phyloP scores from a whole-genome alignment of 306 rosid genomes.

The Cucumis cinereus region DNA sequence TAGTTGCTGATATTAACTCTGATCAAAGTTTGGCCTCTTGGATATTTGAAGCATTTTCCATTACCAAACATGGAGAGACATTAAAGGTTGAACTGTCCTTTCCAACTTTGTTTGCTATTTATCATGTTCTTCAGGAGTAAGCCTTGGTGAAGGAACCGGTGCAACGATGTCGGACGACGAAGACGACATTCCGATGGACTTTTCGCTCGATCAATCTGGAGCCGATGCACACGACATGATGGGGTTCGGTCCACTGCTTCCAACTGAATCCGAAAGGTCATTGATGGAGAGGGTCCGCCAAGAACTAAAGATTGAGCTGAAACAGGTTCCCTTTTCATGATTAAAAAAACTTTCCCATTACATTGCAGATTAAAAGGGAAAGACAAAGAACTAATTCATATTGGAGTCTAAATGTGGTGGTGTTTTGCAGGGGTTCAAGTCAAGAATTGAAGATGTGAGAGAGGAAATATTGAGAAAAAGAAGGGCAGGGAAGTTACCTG shows the following conservation, averaged over 20 bases:
- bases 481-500: constrained; percentile 95
- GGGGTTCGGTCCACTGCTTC: constrained; percentile 91
- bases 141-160: constrained; percentile 84
- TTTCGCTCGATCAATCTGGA: constrained; percentile 57
- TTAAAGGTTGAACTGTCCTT: background rate
- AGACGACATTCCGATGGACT: constrained; percentile 73
- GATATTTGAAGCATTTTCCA: background rate
- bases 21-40: background rate
- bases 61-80: background rate
- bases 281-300: constrained; percentile 96
- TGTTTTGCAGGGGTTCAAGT: constrained; percentile 73
- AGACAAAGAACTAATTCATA: background rate
- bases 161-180: constrained; percentile 98
- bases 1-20: background rate
- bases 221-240: constrained; percentile 73
- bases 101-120: background rate
- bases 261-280: constrained; percentile 92
- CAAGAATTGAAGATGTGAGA: constrained; percentile 93
- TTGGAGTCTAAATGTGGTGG: background rate
- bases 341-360: background rate
- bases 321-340: constrained; percentile 46
- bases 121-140: constrained; percentile 40
- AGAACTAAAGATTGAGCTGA: constrained; percentile 88
- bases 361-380: background rate
- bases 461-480: constrained; percentile 93